Evolutionary conservation across 257 asterid species (phyloP).

Genomic region (Solanum bulbocastanum): DNA sequence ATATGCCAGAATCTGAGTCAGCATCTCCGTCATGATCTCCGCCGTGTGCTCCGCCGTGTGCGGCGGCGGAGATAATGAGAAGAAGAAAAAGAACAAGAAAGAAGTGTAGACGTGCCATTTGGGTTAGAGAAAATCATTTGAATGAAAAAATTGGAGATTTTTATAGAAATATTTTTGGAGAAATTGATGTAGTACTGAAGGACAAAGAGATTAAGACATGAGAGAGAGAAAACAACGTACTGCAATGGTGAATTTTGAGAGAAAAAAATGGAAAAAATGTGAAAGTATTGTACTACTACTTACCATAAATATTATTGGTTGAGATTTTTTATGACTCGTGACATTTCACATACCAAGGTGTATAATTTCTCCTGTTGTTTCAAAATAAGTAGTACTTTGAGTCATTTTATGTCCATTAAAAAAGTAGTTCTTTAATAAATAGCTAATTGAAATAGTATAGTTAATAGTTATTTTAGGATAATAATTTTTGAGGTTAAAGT

Average conservation of each 20-base stretch:
- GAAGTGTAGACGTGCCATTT: constrained; percentile 36
- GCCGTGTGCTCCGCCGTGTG: constrained; percentile 40
- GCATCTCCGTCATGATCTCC: neutral
- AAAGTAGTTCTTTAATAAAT: no score
- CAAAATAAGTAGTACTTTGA: no score
- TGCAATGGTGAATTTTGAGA: neutral
- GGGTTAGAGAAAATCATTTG: neutral
- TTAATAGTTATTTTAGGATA: no score
- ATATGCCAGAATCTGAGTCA: constrained; percentile 16
- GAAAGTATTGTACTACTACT: neutral
- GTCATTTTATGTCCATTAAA: neutral
- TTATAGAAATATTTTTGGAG: neutral
- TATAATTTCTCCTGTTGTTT: rapidly evolving
- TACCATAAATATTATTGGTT: neutral
- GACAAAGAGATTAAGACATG: neutral
- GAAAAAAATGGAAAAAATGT: neutral
- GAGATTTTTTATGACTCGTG: neutral
- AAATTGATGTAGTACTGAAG: neutral
- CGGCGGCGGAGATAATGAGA: constrained; percentile 37
- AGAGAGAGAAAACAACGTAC: neutral
- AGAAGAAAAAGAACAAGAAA: constrained; percentile 27
- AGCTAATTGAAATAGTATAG: no score
- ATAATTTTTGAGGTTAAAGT: no score
- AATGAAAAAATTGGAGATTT: neutral
- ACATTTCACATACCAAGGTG: neutral